Evolutionary conservation across 768 basidiomycete genomes (phyloP).

Genomic region (Sporobolomyces roseus): DNA sequence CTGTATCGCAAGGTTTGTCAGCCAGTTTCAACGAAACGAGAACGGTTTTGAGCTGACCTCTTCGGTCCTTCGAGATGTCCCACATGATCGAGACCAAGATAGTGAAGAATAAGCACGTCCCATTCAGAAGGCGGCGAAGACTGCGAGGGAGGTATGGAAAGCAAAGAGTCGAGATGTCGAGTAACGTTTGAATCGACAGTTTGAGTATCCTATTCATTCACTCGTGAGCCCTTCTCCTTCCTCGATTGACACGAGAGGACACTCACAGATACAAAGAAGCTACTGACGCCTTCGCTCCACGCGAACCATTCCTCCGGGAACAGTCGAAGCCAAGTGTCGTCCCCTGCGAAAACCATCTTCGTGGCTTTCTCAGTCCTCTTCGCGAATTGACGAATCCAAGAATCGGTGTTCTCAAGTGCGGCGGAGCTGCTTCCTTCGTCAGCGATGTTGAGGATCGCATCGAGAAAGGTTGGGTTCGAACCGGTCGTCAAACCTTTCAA

Average conservation of each 20-base stretch:
- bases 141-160: slow-evolving; percentile 45
- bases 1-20: slow-evolving; percentile 57
- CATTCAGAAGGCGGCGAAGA: slow-evolving; percentile 13
- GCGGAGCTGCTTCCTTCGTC: slow-evolving; percentile 69
- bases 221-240: slow-evolving; percentile 45
- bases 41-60: neutral
- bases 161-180: slow-evolving; percentile 70
- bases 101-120: slow-evolving; percentile 85
- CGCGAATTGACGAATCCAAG: slow-evolving; percentile 27
- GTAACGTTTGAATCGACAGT: slow-evolving; percentile 90
- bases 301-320: slow-evolving; percentile 66
- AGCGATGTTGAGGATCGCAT: slow-evolving; percentile 71
- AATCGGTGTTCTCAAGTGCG: slow-evolving; percentile 64
- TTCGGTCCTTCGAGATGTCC: slow-evolving; percentile 75
- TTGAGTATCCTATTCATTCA: slow-evolving; percentile 68
- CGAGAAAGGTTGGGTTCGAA: slow-evolving; percentile 87
- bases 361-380: neutral
- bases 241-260: fast-evolving
- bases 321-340: slow-evolving; percentile 89
- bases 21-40: neutral
- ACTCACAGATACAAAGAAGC: slow-evolving; percentile 65
- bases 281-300: slow-evolving; percentile 65
- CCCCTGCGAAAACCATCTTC: slow-evolving; percentile 60
- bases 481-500: slow-evolving; percentile 92
- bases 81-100: slow-evolving; percentile 93